Conservation (phyloP, 1,139 yeast genomes). For the Kazachstania sp. region DNA sequence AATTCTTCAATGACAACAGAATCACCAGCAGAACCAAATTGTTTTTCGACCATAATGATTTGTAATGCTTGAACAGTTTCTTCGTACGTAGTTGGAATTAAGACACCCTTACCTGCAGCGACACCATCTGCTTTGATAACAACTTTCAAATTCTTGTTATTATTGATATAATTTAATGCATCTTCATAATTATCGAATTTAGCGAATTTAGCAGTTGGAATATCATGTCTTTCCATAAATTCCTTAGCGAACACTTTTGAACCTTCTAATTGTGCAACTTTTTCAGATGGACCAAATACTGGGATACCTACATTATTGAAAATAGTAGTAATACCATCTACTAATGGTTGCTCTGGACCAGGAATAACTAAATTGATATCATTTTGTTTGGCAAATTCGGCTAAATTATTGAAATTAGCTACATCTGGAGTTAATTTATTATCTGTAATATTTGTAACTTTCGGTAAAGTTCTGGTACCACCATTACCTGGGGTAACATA, state of each 20-base stretch:
- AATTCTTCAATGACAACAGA: conserved; percentile 96
- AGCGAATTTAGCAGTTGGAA: conserved; percentile 88
- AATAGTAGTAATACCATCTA: conserved; percentile 74
- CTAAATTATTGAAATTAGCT: conserved; percentile 50
- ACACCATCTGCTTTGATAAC: conserved; percentile 97
- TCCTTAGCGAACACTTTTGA: conserved; percentile 91
- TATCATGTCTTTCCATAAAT: conserved; percentile 83
- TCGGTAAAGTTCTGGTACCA: conserved; percentile 50
- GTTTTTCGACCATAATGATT: conserved; percentile 82
- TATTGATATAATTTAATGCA: conserved; percentile 63
- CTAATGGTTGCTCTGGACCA: conserved; percentile 99
- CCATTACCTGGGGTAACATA: conserved; percentile 98
- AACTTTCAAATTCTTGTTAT: conserved; percentile 51
- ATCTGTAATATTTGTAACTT: conserved; percentile 43
- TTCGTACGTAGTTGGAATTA: conserved; percentile 75
- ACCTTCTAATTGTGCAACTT: conserved; percentile 94
- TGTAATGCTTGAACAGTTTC: conserved; percentile 82
- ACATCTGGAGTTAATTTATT: conserved; percentile 47
- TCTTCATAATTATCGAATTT: conserved; percentile 69
- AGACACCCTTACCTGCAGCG: conserved; percentile 98
- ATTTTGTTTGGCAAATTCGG: conserved; percentile 62
- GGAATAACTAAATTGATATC: conserved; percentile 74
- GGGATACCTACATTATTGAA: conserved; percentile 80
- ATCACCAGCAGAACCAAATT: conserved; percentile 90
- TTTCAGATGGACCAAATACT: conserved; percentile 87